Percentiles rank a stretch among this genome's conserved stretches.
These are phyloP conservation scores for Syncephalastrum monosporum DNA, from an alignment of 371 early-diverging fungal species.

Conservation along the genomic window DNA sequence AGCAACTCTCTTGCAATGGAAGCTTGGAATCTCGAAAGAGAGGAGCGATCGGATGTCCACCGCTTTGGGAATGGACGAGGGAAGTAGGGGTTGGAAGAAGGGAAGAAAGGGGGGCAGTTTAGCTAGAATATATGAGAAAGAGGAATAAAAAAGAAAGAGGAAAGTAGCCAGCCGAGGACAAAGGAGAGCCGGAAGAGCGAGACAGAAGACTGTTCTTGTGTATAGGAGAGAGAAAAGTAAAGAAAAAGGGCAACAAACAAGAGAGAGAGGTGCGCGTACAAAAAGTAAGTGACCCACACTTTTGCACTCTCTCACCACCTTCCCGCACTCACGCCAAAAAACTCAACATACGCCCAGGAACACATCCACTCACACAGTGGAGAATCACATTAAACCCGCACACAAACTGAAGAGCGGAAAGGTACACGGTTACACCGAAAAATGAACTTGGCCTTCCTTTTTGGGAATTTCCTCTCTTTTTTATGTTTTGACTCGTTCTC, in stretches of 20 bases:
- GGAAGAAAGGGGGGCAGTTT: slow-evolving; percentile 2
- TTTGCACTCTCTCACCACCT: too few relatives aligned
- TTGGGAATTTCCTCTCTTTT: too few relatives aligned
- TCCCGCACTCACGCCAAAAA: too few relatives aligned
- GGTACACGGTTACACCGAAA: too few relatives aligned
- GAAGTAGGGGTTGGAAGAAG: neutral
- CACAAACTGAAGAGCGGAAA: too few relatives aligned
- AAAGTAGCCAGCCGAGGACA: slow-evolving; percentile 1
- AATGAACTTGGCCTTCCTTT: too few relatives aligned
- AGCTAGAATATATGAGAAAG: slow-evolving; percentile 3
- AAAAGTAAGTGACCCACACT: neutral
- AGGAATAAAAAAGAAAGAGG: slow-evolving; percentile 8
- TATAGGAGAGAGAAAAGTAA: slow-evolving; percentile 1
- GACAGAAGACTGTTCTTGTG: neutral
- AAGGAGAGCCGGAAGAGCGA: slow-evolving; percentile 2
- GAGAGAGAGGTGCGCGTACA: neutral
- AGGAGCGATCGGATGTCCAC: neutral
- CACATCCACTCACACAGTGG: too few relatives aligned
- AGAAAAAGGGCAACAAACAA: slow-evolving; percentile 5
- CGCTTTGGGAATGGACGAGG: neutral
- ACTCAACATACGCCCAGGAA: too few relatives aligned
- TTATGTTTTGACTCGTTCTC: too few relatives aligned
- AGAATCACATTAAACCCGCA: too few relatives aligned
- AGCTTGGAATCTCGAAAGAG: neutral
- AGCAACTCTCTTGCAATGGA: neutral